These are phyloP conservation scores for Tetraselmis chui DNA, from an alignment of 139 green algal species.

Conservation along the genomic window DNA sequence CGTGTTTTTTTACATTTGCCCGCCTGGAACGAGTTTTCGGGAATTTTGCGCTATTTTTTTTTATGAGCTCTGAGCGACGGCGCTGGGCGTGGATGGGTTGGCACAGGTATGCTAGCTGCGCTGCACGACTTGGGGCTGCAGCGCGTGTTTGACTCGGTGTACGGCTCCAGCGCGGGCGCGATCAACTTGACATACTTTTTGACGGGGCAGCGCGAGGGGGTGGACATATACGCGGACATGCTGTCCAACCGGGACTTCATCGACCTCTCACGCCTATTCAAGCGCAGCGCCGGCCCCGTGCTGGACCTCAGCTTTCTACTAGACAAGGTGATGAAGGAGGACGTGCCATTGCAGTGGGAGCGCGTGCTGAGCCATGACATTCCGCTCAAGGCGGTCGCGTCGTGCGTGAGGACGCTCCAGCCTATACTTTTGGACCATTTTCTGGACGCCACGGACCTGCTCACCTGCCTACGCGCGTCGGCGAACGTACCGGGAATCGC, in stretches of 20 bases:
- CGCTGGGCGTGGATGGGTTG: too few species aligned
- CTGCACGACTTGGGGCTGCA: constrained; percentile 52
- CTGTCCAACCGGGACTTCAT: constrained; percentile 66
- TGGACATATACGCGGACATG: constrained; percentile 75
- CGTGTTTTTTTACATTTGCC: too few species aligned
- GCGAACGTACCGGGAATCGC: constrained; percentile 72
- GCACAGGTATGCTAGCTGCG: constrained; percentile 59
- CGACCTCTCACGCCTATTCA: constrained; percentile 43
- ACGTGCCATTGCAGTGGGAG: constrained; percentile 64
- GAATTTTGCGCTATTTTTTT: too few species aligned
- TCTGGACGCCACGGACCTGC: constrained; percentile 51
- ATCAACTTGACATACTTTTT: constrained; percentile 88
- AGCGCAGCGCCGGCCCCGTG: constrained; percentile 27
- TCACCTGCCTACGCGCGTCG: constrained; percentile 60
- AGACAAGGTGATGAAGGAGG: constrained; percentile 64
- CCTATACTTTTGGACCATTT: constrained; percentile 61
- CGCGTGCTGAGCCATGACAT: constrained; percentile 23
- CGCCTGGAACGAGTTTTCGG: too few species aligned
- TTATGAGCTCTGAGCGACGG: too few species aligned
- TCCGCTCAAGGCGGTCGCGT: constrained; percentile 56
- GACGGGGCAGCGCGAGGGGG: constrained; percentile 38
- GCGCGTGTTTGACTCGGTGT: constrained; percentile 76
- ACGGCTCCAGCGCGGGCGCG: constrained; percentile 72
- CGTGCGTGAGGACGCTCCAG: constrained; percentile 51
- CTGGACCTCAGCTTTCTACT: constrained; percentile 80